A percentile compares a stretch with the other conserved stretches of the same genome.
phyloP scores from a whole-genome alignment of 129 eudicot genomes.

The Scalesia atractyloides region DNA sequence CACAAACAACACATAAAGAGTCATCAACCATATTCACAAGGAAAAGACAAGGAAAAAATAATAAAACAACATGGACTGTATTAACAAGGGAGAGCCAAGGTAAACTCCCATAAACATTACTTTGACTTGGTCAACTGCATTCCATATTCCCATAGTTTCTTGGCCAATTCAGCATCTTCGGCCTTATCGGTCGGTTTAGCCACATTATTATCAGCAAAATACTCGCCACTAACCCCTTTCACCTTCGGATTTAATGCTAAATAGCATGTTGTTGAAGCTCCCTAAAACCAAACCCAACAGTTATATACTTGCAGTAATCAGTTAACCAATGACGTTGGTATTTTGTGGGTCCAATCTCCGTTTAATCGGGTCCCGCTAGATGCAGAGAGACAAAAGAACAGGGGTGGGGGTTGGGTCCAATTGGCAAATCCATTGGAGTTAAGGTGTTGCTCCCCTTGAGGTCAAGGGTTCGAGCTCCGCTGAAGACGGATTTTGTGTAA shows the following conservation, averaged over 20 bases:
- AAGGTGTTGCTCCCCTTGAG: no score
- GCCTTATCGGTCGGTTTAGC: constrained; percentile 33
- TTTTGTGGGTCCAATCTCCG: background rate
- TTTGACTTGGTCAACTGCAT: constrained; percentile 34
- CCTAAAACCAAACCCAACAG: constrained; percentile 29
- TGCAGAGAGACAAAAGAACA: background rate
- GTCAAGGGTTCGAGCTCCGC: no score
- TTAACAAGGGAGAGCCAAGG: background rate
- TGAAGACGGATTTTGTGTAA: no score
- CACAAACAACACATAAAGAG: constrained; percentile 2
- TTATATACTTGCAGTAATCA: background rate
- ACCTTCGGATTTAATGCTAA: constrained; percentile 70
- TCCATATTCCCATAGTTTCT: constrained; percentile 47
- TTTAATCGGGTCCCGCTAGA: background rate
- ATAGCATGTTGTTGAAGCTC: constrained; percentile 71
- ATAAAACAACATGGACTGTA: background rate
- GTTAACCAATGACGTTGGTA: background rate
- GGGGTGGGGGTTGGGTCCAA: no score
- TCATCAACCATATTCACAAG: constrained; percentile 19
- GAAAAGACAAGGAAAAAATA: no score
- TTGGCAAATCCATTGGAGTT: no score
- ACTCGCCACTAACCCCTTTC: constrained; percentile 63
- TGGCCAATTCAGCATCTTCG: constrained; percentile 35
- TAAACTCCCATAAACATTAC: constrained; percentile 26
- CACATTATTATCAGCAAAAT: constrained; percentile 43